A percentile compares a stretch with the other conserved stretches of the same genome.
Conservation (phyloP, 176 grass and related monocot species). For the Panicum miliaceum region DNA sequence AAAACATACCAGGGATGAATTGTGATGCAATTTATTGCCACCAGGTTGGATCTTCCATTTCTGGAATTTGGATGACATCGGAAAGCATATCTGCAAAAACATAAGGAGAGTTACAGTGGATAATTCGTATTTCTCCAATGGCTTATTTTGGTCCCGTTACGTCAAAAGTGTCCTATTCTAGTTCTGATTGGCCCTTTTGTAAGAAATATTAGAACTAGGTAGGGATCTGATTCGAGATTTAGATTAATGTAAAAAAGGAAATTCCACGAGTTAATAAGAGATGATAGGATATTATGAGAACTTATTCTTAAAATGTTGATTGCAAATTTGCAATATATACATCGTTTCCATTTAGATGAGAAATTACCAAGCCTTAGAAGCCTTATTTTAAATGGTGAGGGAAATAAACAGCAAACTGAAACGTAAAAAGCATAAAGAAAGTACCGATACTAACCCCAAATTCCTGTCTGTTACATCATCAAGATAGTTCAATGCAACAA, state of each 20-base stretch:
- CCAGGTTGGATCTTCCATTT: constrained; percentile 56
- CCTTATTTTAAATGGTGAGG: background rate
- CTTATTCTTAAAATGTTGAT: background rate
- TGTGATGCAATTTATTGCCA: constrained; percentile 64
- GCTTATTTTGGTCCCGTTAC: constrained; percentile 9
- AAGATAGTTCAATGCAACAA: constrained; percentile 70
- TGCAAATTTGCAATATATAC: background rate
- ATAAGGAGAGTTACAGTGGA: constrained; percentile 19
- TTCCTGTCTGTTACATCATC: constrained; percentile 47
- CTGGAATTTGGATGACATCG: constrained; percentile 78
- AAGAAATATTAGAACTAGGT: background rate
- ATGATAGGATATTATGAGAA: constrained; percentile 19
- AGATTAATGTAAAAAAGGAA: constrained; percentile 5
- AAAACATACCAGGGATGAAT: constrained; percentile 63
- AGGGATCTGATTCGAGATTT: background rate
- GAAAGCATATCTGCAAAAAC: constrained; percentile 65
- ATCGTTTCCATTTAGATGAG: constrained; percentile 16
- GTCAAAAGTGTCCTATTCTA: background rate
- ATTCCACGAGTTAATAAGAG: constrained; percentile 8
- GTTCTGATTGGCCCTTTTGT: background rate
- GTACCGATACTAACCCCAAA: constrained; percentile 58
- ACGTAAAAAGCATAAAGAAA: constrained; percentile 28
- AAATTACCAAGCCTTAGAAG: background rate
- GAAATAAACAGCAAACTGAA: background rate
- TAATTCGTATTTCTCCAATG: constrained; percentile 16